phyloP scores from a whole-genome alignment of 495 filamentous ascomycete genomes.

The Annulohypoxylon bovei region DNA sequence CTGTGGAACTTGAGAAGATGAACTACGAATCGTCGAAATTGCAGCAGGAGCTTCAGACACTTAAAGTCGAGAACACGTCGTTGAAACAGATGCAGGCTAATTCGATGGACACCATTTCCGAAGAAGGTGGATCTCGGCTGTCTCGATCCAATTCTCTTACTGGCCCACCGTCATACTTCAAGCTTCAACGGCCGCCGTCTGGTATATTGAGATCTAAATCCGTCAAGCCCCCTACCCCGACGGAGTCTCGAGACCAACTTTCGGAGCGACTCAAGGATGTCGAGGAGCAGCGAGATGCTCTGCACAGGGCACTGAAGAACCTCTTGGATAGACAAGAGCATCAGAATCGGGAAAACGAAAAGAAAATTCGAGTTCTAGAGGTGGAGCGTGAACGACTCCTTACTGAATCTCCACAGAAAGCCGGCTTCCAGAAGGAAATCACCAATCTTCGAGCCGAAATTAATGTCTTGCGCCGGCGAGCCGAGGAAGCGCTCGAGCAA shows the following conservation, averaged over 20 bases:
- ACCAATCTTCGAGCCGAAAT: slow-evolving; percentile 82
- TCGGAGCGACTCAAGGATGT: slow-evolving; percentile 90
- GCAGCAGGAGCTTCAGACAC: slow-evolving; percentile 79
- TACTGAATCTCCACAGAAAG: slow-evolving; percentile 71
- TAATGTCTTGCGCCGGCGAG: slow-evolving; percentile 81
- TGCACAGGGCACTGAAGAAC: slow-evolving; percentile 84
- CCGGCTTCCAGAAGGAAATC: slow-evolving; percentile 86
- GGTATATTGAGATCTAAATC: slow-evolving; percentile 67
- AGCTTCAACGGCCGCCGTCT: slow-evolving; percentile 48
- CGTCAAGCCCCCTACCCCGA: slow-evolving; percentile 56
- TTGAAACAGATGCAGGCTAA: slow-evolving; percentile 43
- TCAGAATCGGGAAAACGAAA: slow-evolving; percentile 81
- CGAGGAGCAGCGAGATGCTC: slow-evolving; percentile 90
- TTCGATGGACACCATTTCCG: slow-evolving; percentile 45
- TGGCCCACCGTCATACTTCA: slow-evolving; percentile 43
- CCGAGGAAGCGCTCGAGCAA: slow-evolving; percentile 94
- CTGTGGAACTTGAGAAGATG: slow-evolving; percentile 71
- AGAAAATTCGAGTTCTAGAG: slow-evolving; percentile 78
- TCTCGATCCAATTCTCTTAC: slow-evolving; percentile 59
- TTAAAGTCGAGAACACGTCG: slow-evolving; percentile 72
- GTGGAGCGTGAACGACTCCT: slow-evolving; percentile 80
- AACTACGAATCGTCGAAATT: slow-evolving; percentile 79
- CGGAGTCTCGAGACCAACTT: slow-evolving; percentile 73
- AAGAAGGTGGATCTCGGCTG: slow-evolving; percentile 43
- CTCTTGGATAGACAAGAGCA: slow-evolving; percentile 88